phyloP scores from a whole-genome alignment of 257 asterid genomes.

The Fraxinus cuspidata region DNA sequence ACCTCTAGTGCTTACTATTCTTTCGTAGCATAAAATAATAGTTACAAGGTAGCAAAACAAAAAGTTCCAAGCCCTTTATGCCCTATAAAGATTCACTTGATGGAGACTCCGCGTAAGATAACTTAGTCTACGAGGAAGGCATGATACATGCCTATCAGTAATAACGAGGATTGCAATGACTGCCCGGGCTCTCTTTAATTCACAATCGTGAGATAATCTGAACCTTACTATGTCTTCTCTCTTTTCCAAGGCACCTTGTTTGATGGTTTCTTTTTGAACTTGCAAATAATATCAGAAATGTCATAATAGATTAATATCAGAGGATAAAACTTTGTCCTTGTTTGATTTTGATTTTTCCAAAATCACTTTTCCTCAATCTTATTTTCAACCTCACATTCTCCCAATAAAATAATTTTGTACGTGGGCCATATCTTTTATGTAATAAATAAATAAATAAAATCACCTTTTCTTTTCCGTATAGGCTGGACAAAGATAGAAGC shows the following conservation, averaged over 20 bases:
- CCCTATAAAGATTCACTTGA: no score
- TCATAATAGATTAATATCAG: not conserved
- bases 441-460: no score
- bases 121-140: not conserved
- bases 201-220: not conserved
- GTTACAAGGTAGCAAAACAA: not conserved
- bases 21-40: not conserved
- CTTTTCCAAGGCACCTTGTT: not conserved
- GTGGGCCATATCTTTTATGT: no score
- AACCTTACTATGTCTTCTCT: not conserved
- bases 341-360: no score
- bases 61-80: not conserved
- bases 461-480: slow-evolving; percentile 14
- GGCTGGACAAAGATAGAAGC: slow-evolving; percentile 85
- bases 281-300: not conserved
- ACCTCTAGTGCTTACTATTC: slow-evolving; percentile 9
- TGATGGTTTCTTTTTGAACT: not conserved
- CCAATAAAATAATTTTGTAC: no score
- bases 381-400: no score
- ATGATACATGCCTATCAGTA: not conserved
- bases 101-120: slow-evolving; percentile 6
- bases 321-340: not conserved
- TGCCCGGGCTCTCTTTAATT: not conserved
- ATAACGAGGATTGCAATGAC: not conserved
- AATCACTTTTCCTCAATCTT: no score